These are phyloP conservation scores for Candida yuanshanica DNA, from an alignment of 805 yeast genomes.

Conservation along the genomic window DNA sequence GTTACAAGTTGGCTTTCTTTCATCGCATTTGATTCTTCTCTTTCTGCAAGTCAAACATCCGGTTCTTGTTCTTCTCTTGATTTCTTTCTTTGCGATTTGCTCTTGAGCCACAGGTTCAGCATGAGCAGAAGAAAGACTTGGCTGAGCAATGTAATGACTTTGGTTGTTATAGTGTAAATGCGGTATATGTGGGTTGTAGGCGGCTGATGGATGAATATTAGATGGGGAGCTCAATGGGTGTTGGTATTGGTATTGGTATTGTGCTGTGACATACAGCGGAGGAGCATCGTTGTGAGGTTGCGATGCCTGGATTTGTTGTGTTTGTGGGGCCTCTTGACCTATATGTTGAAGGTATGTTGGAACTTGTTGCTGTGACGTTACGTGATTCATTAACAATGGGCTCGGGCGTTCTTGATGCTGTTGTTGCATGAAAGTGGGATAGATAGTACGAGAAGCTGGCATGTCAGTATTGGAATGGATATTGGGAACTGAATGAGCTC, in stretches of 20 bases:
- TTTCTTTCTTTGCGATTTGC: constrained; percentile 6
- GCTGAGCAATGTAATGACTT: neutral
- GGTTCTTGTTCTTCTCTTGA: constrained; percentile 16
- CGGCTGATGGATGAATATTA: neutral
- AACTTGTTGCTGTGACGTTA: neutral
- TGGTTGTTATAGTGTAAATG: neutral
- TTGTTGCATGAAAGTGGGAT: neutral
- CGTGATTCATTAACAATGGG: neutral
- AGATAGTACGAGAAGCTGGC: neutral
- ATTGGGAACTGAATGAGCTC: neutral
- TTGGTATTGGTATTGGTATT: neutral
- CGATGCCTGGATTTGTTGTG: neutral
- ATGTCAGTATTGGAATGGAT: neutral
- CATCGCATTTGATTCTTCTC: constrained; percentile 23
- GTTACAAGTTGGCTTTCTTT: constrained; percentile 18
- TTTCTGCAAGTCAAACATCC: constrained; percentile 23
- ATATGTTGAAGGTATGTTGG: neutral
- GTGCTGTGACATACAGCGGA: neutral
- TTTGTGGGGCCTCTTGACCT: neutral
- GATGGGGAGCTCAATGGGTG: neutral
- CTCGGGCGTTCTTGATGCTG: neutral
- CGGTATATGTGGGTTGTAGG: neutral
- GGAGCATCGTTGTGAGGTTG: neutral
- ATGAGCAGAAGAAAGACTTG: neutral
- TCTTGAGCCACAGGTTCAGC: neutral